These are phyloP conservation scores for Aleurites moluccanus DNA, from an alignment of 441 rosid genomes.

Conservation along the genomic window DNA sequence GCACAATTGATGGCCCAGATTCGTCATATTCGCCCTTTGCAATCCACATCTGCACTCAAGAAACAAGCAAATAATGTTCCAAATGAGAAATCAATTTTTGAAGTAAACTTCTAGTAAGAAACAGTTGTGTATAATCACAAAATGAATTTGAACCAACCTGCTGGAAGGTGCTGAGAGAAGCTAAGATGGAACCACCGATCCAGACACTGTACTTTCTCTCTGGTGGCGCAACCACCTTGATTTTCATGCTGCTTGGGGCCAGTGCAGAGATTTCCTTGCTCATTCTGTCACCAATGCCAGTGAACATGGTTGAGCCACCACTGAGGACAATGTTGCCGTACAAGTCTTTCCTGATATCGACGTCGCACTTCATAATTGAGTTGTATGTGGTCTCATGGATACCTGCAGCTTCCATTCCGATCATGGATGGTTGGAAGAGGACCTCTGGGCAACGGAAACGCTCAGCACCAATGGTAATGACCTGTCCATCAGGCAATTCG, in stretches of 20 bases:
- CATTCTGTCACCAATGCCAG: slow-evolving; percentile 77
- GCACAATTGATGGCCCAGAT: slow-evolving; percentile 89
- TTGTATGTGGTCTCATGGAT: slow-evolving; percentile 77
- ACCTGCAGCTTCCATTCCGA: slow-evolving; percentile 76
- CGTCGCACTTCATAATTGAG: slow-evolving; percentile 78
- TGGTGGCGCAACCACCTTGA: slow-evolving; percentile 73
- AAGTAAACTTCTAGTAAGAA: no score
- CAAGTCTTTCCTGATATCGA: slow-evolving; percentile 69
- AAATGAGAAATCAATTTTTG: background rate
- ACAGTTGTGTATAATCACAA: background rate
- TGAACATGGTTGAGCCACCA: slow-evolving; percentile 81
- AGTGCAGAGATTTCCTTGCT: slow-evolving; percentile 72
- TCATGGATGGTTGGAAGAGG: slow-evolving; percentile 78
- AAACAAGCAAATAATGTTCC: slow-evolving; percentile 6
- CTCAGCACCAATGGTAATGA: slow-evolving; percentile 77
- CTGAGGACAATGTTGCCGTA: slow-evolving; percentile 72
- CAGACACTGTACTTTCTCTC: slow-evolving; percentile 79
- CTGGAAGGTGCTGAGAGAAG: slow-evolving; percentile 80
- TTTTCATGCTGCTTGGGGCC: slow-evolving; percentile 78
- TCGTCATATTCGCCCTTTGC: slow-evolving; percentile 92
- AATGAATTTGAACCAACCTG: slow-evolving; percentile 42
- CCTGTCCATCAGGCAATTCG: slow-evolving; percentile 73
- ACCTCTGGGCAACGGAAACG: slow-evolving; percentile 83
- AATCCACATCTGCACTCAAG: slow-evolving; percentile 79
- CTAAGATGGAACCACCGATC: slow-evolving; percentile 75